Percentiles rank a stretch among this genome's conserved stretches.
Conservation (phyloP, 768 basidiomycete species). For the Suillus subluteus region DNA sequence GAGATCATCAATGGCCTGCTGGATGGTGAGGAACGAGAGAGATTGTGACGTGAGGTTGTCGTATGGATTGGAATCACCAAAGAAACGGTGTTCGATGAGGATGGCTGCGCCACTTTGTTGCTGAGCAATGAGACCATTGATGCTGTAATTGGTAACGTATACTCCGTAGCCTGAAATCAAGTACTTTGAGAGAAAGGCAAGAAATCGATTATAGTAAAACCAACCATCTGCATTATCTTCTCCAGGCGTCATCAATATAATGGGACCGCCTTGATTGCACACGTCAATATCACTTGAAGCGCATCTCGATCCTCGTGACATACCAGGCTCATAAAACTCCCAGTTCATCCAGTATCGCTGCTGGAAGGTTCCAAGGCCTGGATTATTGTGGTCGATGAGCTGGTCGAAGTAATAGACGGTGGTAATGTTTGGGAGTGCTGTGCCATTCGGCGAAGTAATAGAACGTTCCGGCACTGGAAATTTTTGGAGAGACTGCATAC, state of each 20-base stretch:
- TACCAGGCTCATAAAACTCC: conserved; percentile 3
- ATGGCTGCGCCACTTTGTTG: conserved; percentile 56
- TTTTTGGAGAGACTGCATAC: background rate
- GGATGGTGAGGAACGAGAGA: conserved; percentile 63
- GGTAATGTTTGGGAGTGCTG: background rate
- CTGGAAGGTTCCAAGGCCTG: background rate
- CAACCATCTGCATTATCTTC: background rate
- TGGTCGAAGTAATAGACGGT: background rate
- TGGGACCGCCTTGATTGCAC: background rate
- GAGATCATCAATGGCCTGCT: conserved; percentile 76
- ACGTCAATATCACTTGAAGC: background rate
- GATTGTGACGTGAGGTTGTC: conserved; percentile 60
- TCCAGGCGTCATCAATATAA: conserved; percentile 1
- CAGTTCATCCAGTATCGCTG: conserved; percentile 5
- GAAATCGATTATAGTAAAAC: background rate
- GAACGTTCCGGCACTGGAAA: background rate
- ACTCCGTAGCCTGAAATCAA: conserved; percentile 32
- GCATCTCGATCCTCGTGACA: background rate
- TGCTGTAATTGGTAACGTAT: conserved; percentile 66
- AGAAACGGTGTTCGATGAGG: conserved; percentile 75
- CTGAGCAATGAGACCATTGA: conserved; percentile 49
- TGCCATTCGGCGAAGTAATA: background rate
- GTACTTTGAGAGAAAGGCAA: background rate
- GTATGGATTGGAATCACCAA: conserved; percentile 71
- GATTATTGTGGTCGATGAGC: background rate